A percentile compares a stretch with the other conserved stretches of the same genome.
Conservation (phyloP, 257 asterid species). For the Rhazya stricta region DNA sequence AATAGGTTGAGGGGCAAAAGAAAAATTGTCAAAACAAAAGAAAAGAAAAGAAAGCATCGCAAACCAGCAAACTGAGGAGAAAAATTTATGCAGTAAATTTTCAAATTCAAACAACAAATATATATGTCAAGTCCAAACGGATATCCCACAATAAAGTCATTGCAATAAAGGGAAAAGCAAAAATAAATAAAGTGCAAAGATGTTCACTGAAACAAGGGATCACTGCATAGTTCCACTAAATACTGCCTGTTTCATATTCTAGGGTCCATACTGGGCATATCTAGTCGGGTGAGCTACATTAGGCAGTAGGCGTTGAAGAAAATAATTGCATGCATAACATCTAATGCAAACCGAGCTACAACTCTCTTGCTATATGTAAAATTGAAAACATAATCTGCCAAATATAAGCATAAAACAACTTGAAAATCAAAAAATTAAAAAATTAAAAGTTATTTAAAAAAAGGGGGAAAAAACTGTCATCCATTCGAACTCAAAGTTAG, state of each 20-base stretch:
- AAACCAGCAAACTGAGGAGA: background rate
- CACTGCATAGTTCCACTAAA: background rate
- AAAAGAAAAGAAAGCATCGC: no score
- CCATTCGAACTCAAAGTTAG: background rate
- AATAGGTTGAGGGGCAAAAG: background rate
- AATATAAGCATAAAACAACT: background rate
- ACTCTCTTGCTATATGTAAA: background rate
- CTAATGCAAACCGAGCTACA: background rate
- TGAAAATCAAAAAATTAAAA: background rate
- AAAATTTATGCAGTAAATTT: background rate
- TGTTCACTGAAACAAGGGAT: background rate
- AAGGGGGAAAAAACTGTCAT: background rate
- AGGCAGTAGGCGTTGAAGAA: background rate
- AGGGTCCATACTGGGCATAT: background rate
- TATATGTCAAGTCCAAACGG: background rate
- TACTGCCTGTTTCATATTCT: background rate
- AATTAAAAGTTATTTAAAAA: background rate
- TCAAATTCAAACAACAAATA: background rate
- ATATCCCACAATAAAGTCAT: background rate
- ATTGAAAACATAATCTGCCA: background rate
- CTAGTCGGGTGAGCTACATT: background rate
- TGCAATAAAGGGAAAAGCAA: background rate
- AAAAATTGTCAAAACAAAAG: no score
- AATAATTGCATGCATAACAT: background rate
- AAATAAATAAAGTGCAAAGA: background rate